These are phyloP conservation scores for Penicilliopsis zonata DNA, from an alignment of 495 filamentous ascomycete species.

Conservation along the genomic window DNA sequence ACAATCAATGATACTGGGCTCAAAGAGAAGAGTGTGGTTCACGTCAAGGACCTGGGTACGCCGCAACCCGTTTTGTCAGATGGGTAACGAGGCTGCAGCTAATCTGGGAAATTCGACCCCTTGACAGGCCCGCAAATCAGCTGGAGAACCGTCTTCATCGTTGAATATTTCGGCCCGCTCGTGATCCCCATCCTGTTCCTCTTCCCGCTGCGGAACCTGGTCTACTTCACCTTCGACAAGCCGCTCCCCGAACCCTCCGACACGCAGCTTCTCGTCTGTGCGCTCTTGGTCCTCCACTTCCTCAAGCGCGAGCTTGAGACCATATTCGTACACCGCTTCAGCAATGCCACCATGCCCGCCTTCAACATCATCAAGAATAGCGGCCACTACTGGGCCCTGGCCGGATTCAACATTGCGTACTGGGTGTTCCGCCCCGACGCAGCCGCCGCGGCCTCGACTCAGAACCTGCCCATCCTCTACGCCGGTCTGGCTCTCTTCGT, in stretches of 20 bases:
- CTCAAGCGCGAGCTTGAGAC: constrained; percentile 93
- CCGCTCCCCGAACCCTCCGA: constrained; percentile 41
- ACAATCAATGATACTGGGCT: constrained; percentile 53
- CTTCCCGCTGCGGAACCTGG: constrained; percentile 54
- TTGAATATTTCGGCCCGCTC: constrained; percentile 94
- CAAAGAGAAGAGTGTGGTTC: constrained; percentile 54
- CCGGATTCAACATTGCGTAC: constrained; percentile 71
- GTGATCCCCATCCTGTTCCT: constrained; percentile 70
- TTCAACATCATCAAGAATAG: constrained; percentile 85
- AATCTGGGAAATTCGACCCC: too few relatives aligned
- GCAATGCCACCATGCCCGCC: constrained; percentile 80
- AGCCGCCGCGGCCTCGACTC: constrained; percentile 32
- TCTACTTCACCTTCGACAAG: constrained; percentile 51
- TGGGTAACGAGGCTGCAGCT: too few relatives aligned
- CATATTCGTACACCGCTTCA: constrained; percentile 90
- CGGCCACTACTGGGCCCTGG: constrained; percentile 78
- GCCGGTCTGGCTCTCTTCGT: constrained; percentile 55
- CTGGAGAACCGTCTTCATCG: constrained; percentile 87
- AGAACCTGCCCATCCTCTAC: constrained; percentile 41
- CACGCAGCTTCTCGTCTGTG: constrained; percentile 58
- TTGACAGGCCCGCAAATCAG: constrained; percentile 71
- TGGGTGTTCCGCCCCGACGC: constrained; percentile 72
- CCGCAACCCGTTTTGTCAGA: not conserved
- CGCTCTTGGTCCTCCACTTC: constrained; percentile 71
- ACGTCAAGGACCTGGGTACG: constrained; percentile 90